Evolutionary conservation across 2,329 filamentous ascomycete species (phyloP), one percentile per base, ranked within the genome.

Genomic region (Septoria petroselini): DNA sequence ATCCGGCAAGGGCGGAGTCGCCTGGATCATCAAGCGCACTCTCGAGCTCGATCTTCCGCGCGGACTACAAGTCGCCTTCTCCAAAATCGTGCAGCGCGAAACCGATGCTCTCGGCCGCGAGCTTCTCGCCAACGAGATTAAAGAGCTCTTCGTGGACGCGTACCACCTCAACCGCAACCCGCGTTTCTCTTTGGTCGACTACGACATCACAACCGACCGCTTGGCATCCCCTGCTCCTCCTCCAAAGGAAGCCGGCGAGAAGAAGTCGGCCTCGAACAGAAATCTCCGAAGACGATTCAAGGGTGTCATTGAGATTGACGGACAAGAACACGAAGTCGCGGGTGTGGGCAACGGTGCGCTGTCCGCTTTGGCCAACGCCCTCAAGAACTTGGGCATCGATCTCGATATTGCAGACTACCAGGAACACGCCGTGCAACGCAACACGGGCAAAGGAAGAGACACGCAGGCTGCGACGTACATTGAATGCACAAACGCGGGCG

Each of bases 391-490:
- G 27, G 88, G 88, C 51, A 85, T 97, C 57, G 85, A 94, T 64
- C 76, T 97, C 18, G 91, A 97, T 65, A 89, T 97, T 43, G 81
- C 84, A 38, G 89, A 96, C 69, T 97, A 97, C 76, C 95, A 94
- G 76, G 93, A 97, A 71, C 91, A 97, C 71, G 86, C 91, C 21
- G 90, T 97, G 60, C 59, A 63, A 29, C 27, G 52, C 34, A 45
- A 55, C 21, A 45, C 53, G 18, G 44, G 57, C 7, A 54, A 58
- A 51, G 50, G 88, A 88, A 54, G 83, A 50, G 82, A 89, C 54
- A 88, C 91, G 59, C 94, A 94, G 75, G 91, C 91, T n/a, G 91
- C 90, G 1, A 88, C 91, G 2, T 97, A 94, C 67, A 95, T 97
- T 57, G 88, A 96, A 70, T 95, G 90, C 71, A 90, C 80, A 21